Percentiles rank a stretch among this genome's conserved stretches.
Conservation (phyloP, 202 grass and related monocot genomes). For the Bolboschoenoplectus hybrid region DNA sequence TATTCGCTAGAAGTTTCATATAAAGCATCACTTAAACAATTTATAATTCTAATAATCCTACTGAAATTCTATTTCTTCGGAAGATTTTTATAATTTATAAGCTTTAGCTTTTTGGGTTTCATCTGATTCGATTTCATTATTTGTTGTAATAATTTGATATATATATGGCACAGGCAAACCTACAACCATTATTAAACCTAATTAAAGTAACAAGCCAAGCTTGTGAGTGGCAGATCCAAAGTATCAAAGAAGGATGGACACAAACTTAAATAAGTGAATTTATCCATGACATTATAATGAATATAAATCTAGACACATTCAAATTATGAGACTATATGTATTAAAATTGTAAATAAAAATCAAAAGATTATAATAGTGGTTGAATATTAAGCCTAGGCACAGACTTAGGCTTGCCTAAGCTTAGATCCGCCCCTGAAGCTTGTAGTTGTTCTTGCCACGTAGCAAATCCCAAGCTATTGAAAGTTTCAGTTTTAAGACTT, state of each 20-base stretch:
- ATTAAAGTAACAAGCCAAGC: slow-evolving; percentile 5
- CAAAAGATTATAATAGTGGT: too few species aligned
- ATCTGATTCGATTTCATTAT: not conserved
- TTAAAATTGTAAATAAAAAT: too few species aligned
- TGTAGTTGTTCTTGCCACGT: slow-evolving; percentile 9
- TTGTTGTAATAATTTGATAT: not conserved
- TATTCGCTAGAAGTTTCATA: slow-evolving; percentile 19
- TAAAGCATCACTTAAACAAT: not conserved
- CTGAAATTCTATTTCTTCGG: slow-evolving; percentile 7
- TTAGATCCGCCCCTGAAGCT: too few species aligned
- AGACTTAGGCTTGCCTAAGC: too few species aligned
- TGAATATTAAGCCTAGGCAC: too few species aligned
- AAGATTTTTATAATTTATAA: not conserved
- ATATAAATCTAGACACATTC: too few species aligned
- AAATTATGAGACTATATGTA: too few species aligned
- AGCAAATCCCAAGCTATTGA: not conserved
- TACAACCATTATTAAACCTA: not conserved
- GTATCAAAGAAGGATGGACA: too few species aligned
- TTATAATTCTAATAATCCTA: not conserved
- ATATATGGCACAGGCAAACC: slow-evolving; percentile 10
- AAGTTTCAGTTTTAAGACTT: not conserved
- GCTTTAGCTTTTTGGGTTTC: not conserved
- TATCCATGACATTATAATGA: too few species aligned
- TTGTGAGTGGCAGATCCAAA: not conserved
- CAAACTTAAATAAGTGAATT: too few species aligned